Base-by-base conservation (phyloP, 2,329 filamentous ascomycete species). In the Arthrobotrys megalospora region DNA sequence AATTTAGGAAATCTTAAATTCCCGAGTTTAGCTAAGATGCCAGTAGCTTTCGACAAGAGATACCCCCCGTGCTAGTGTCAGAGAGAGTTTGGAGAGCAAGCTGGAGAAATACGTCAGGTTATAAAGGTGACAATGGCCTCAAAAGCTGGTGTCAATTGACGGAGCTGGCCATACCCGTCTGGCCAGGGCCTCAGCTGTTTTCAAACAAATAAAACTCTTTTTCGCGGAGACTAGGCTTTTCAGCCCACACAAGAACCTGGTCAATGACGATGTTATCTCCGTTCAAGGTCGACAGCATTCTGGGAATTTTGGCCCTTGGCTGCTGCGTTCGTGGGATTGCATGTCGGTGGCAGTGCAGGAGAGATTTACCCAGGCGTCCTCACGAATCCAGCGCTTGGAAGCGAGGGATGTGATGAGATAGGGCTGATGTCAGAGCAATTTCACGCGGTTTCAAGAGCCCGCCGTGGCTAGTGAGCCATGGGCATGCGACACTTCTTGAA, bases 201-300 rank as follows among this genome's bases (percentile, higher is more conserved):
- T 67, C 70, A 28, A 75, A 63, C 63, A 66, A 32, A 66, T 38
- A 14, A 41, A 66, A 65, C 45, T 36, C n/a, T 38, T 65, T 38
- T 43, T 62, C 6, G 48, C 55, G 24, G 48, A 67, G 52, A 50
- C 67, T 63, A 58, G 47, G 58, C 58, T 45, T 43, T 45, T 8
- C 28, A n/a, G 41, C 45, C 63, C 32, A 45, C 24, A 21, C 14
- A 36, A 36, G 28, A 47, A 47, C 47, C 50, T 60, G 48, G 66
- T 28, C 55, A n/a, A 41, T 63, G 34, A 63, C 45, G 70, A 68
- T 71, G 68, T 75, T 75, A 75, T 75, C 70, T 75, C 70, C 70
- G 70, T 73, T 21, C 34, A 38, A 11, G 21, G 53, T 55, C 47
- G 69, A 66, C 11, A 36, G 41, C 48, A 21, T 70, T 62, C n/a